Evolutionary conservation across 1,284 basidiomycete genomes (phyloP), one percentile per base, ranked within the genome.

Genomic region (Boletellus sp.): DNA sequence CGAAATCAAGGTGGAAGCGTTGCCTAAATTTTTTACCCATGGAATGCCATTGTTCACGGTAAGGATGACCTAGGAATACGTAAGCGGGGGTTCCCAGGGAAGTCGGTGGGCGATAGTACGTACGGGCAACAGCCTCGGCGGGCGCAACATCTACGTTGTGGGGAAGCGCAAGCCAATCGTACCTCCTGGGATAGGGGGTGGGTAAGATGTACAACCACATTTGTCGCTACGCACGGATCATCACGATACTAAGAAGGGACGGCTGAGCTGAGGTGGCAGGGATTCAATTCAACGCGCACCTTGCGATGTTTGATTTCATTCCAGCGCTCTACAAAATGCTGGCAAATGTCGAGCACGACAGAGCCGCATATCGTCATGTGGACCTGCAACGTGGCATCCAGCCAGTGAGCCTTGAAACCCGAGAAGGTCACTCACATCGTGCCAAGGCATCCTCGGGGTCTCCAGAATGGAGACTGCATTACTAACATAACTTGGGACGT

Each of bases 251-350:
- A 44, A 54, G 13, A 57, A 49, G 32, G 43, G 36, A 18, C 15
- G 13, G 19, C 6, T 68, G 36, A 60, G 52, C 22, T 7, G 1
- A 46, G n/a, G 30, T 53, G 44, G n/a, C 36, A 22, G 36, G 19
- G 4, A 16, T 18, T 16, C 21, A n/a, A 46, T 45, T 49, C 41
- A 54, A 26, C 15, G 46, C 71, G 47, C 57, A 79, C 79, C 72
- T 91, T 91, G 61, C 89, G 79, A 63, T 80, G 85, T 76, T 90
- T 91, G 53, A 91, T 71, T 62, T 91, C 89, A 62, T 91, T 92
- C 91, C 89, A 91, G 15, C 91, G 75, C 67, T 97, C 93, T 16
- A 88, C 76, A 57, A 94, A 97, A 72, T 97, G 93, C 68, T 97
- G 92, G 5, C 86, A 82, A 22, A 97, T 82, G 65, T 97, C 94